A percentile compares a stretch with the other conserved stretches of the same genome.
Evolutionary conservation across 768 basidiomycete species (phyloP).

Genomic region (Pleurotus giganteus): DNA sequence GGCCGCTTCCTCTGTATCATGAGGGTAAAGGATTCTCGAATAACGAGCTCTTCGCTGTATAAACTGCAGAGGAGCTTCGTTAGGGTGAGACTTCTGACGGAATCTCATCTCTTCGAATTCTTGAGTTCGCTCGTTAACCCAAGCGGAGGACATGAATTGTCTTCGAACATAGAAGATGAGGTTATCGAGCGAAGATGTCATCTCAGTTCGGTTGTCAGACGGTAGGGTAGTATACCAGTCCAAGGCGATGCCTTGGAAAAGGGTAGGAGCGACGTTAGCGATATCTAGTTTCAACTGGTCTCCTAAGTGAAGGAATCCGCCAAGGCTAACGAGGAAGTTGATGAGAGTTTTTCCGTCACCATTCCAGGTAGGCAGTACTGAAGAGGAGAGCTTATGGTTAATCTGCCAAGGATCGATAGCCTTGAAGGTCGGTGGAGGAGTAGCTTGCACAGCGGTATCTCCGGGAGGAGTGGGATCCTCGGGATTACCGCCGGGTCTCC

Average conservation of each 20-base stretch:
- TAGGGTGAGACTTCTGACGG: not conserved
- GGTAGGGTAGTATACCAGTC: conserved; percentile 7
- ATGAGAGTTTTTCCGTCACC: not conserved
- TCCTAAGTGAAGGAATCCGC: not conserved
- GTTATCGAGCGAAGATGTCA: conserved; percentile 2
- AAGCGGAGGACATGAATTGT: conserved; percentile 14
- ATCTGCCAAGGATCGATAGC: conserved; percentile 1
- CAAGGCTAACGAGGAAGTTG: not conserved
- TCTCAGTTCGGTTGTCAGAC: not conserved
- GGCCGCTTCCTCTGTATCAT: not conserved
- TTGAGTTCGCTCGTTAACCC: conserved; percentile 5
- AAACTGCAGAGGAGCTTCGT: not conserved
- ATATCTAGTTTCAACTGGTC: not conserved
- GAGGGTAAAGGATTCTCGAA: not conserved
- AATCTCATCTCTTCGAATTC: conserved; percentile 19
- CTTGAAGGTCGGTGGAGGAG: not conserved
- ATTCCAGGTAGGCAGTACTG: conserved; percentile 3
- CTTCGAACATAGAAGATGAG: conserved; percentile 8
- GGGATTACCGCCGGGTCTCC: not conserved
- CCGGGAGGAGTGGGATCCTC: not conserved
- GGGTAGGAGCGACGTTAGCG: conserved; percentile 1
- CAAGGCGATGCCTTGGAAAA: not conserved
- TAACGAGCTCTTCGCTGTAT: not conserved
- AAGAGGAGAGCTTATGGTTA: not conserved
- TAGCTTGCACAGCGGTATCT: not conserved